Evolutionary conservation across 2,329 filamentous ascomycete genomes (phyloP), one percentile per base, ranked within the genome.

Genomic region (Aspergillus sp.): DNA sequence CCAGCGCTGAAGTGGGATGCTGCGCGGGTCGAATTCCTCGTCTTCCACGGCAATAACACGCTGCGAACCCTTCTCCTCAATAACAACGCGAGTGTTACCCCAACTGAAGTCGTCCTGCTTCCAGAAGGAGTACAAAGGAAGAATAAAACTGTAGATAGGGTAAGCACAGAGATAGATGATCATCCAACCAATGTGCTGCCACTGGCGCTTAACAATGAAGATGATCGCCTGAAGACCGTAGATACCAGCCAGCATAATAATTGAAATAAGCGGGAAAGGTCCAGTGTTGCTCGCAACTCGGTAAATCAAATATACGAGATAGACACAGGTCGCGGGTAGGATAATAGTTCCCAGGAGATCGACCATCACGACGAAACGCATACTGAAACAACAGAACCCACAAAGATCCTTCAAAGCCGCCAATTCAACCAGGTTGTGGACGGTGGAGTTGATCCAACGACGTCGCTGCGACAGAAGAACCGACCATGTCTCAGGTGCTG

Each of bases 61-160:
- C 79, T 96, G 96, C 72, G 85, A 85, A 62, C 93, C 93, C 75
- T 93, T 91, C 75, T 99, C 95, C 59, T 92, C 93, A 64, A 98
- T 90, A 65, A 99, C 95, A 64, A 99, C 87, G 84, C 95, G 92
- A 1, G 95, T 99, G 79, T 95, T 98, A 83, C 95, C 95, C 95
- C 95, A 99, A 2, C 88, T 88, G 82, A 99, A 99, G 78, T 99
- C 93, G 77, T 99, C 95, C 75, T 97, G 93, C 77, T 97, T 96
- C 95, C 95, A 99, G 88, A 99, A 99, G 0, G 93, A 96, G 80
- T 98, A 99, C 62, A 99, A 79, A 0, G 95, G 95, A 12, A 99
- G 84, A 62, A 96, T 73, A 68, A 99, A 90, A 4, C 89, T 95
- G 80, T 93, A 97, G 66, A 99, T 90, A 0, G 95, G 95, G 80